phyloP scores from a whole-genome alignment of 176 grass and related monocot species.

The Musa schizocarpa region DNA sequence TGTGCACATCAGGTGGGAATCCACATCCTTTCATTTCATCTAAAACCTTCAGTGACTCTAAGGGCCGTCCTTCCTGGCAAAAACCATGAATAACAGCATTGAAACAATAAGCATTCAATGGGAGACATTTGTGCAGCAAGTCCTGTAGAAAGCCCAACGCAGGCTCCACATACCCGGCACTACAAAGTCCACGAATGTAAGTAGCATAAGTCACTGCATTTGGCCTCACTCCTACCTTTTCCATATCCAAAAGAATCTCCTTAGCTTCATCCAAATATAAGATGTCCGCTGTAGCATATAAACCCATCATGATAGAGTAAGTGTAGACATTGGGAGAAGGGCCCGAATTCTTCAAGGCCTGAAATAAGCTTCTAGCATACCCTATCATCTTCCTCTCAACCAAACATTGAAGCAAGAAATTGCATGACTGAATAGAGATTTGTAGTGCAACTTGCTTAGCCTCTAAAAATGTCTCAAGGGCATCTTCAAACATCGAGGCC shows the following conservation, averaged over 20 bases:
- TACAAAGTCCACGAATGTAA: constrained; percentile 56
- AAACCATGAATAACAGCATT: constrained; percentile 70
- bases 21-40: constrained; percentile 34
- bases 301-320: constrained; percentile 47
- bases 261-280: constrained; percentile 42
- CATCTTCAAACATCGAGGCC: constrained; percentile 40
- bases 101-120: constrained; percentile 43
- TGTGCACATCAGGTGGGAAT: constrained; percentile 34
- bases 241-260: constrained; percentile 53
- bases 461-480: constrained; percentile 36
- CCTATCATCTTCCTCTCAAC: constrained; percentile 33
- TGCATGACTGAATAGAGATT: constrained; percentile 30
- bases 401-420: constrained; percentile 60
- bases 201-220: constrained; percentile 47
- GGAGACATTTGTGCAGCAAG: constrained; percentile 26
- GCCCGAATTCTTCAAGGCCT: constrained; percentile 52
- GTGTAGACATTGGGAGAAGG: constrained; percentile 51
- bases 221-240: constrained; percentile 29
- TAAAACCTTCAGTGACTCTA: constrained; percentile 39
- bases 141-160: constrained; percentile 48
- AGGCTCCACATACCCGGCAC: constrained; percentile 21
- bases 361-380: constrained; percentile 40
- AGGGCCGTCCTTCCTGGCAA: constrained; percentile 31
- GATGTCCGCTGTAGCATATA: constrained; percentile 41
- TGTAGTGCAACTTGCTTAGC: constrained; percentile 45